Base-by-base conservation (phyloP, 179 eudicot genomes). In the Heliamphora ciliata region DNA sequence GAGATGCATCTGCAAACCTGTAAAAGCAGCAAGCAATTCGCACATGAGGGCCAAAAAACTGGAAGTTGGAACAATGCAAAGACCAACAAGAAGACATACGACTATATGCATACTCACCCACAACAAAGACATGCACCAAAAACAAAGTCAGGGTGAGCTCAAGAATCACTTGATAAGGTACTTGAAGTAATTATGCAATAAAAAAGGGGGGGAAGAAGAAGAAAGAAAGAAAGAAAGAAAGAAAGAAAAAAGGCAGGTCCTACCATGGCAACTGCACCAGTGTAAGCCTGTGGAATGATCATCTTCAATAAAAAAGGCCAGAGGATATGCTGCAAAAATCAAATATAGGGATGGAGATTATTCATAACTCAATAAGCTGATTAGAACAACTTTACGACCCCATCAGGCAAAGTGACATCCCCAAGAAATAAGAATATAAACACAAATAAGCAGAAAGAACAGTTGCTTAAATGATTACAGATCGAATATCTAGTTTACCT, bases 1-100 rank as follows among this genome's bases (percentile, higher is more conserved):
- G 99, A 89, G 84, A 96, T 92, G 91, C 99, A 96, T 90, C 97
- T 92, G 90, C 99, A 96, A 80, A 96, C 95, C 99, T 96, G 86
- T 74, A 82, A 79, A 84, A 71, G 63, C 44, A 77, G 55, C 52
- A 46, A 77, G 59, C 52, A 31, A 15, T 24, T 79, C 46, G 24
- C 6, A 66, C 61, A 61, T 70, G 8, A 47, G 54, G 15, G 44
- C 56, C n/a, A 77, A 14, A 8, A 61, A n/a, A 56, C 10, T 8
- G 15, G 0, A 56, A 0, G n/a, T n/a, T 54, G 52, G n/a, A 15
- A 54, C 7, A 65, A 51, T 52, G 81, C 74, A 52, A 69, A 55
- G 31, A 65, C 10, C 44, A 68, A 31, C 63, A 58, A 74, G 7
- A 54, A 21, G 10, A 24, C 13, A 11, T 1, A 51, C 52, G 44